Base-by-base conservation (phyloP, 2,329 filamentous ascomycete genomes). In the Drechslerella dactyloides region DNA sequence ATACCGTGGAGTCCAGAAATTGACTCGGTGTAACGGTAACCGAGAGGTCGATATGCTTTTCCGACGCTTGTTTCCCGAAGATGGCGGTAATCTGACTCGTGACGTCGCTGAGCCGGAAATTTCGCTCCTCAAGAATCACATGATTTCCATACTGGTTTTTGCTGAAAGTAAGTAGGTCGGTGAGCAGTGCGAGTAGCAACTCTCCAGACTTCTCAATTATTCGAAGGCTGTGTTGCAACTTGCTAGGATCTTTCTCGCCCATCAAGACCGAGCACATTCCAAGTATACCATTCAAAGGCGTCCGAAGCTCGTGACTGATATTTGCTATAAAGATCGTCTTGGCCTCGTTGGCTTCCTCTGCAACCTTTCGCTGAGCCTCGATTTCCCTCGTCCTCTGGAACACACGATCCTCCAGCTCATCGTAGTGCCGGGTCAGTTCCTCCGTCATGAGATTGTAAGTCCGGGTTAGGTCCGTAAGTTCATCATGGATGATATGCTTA, bases 291-390 rank as follows among this genome's bases (percentile, higher is more conserved):
- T 97, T 97, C 65, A 97, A 84, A 0, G 94, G 94, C 0, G 94
- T 99, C 78, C 96, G 96, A 37, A 99, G 83, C 79, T 97, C 87
- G 75, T 89, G 87, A 1, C 87, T 89, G 56, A 97, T 96, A 76
- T 97, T 97, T 17, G 94, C 94, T 74, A 99, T 96, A 81, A 97
- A 97, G 7, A 97, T 83, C 0, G 94, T 97, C 81, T 99, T 99
- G 83, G 91, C 96, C 80, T 96, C 90, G 76, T 96, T 97, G 2
- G 93, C 93, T n/a, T 90, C 90, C 79, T 96, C 73, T 6, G 74
- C 74, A 27, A 72, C 54, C 37, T 72, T 65, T 19, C 66, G 42
- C 46, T 96, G 81, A 89, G 96, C 86, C 77, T 96, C 91, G 0
- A 97, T 83, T 79, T 97, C 90, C 37, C 86, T 86, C 0, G 93